Conservation (phyloP, 768 basidiomycete genomes). For the Hortiboletus flavorubellus region DNA sequence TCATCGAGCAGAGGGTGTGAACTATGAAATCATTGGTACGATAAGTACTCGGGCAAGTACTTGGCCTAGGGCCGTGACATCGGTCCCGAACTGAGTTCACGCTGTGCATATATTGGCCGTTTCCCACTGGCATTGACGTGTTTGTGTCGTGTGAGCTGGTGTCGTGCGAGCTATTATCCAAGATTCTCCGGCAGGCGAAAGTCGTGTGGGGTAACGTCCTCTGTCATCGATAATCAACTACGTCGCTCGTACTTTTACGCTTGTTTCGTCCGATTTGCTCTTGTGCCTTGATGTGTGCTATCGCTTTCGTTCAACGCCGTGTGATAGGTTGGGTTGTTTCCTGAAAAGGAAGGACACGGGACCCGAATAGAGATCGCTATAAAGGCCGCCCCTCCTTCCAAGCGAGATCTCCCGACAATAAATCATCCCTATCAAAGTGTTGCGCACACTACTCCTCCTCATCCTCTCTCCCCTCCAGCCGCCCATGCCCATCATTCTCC, state of each 20-base stretch:
- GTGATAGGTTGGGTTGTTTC: not conserved
- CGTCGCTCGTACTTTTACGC: no score
- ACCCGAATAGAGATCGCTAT: conserved; percentile 16
- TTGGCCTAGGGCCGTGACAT: not conserved
- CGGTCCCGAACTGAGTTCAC: not conserved
- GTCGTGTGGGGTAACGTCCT: no score
- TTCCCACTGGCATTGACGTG: not conserved
- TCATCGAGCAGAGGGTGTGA: no score
- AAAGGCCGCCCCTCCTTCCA: not conserved
- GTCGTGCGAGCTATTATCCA: no score
- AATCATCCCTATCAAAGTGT: not conserved
- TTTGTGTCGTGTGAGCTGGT: not conserved
- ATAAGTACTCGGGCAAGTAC: no score
- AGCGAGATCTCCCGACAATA: conserved; percentile 4
- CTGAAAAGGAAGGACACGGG: not conserved
- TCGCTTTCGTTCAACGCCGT: not conserved
- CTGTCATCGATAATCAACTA: no score
- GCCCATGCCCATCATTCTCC: not conserved
- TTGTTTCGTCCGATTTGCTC: no score
- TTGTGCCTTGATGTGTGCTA: not conserved
- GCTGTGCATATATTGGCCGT: not conserved
- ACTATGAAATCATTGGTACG: no score
- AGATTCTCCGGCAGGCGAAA: no score
- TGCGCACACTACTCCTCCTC: not conserved
- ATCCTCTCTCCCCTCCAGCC: not conserved